phyloP scores from a whole-genome alignment of 352 stramenopile species.

The Globisporangium paroecandrum region DNA sequence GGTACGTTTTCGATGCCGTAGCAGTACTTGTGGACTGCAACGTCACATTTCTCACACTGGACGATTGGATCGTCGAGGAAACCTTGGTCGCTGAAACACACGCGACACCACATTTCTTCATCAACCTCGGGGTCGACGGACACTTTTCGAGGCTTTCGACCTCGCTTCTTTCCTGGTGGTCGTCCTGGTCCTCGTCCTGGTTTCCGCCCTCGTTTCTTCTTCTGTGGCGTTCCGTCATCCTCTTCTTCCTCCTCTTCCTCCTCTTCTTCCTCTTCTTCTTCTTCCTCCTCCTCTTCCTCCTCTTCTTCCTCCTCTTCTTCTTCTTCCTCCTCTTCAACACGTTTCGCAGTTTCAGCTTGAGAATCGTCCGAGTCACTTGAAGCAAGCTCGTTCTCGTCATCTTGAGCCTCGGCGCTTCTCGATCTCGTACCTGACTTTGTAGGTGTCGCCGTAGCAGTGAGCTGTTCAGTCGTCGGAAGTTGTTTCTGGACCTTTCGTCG shows the following conservation, averaged over 20 bases:
- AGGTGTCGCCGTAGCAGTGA: constrained; percentile 19
- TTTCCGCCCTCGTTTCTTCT: constrained; percentile 17
- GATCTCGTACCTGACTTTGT: constrained; percentile 4
- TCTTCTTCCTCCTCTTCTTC: constrained; percentile 42
- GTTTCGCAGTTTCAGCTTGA: constrained; percentile 25
- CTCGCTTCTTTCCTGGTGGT: constrained; percentile 22
- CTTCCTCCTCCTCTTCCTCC: constrained; percentile 46
- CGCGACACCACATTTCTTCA: constrained; percentile 86
- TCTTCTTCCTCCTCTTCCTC: constrained; percentile 21
- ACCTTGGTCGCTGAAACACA: constrained; percentile 86
- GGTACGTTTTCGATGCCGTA: constrained; percentile 82
- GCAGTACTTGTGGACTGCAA: constrained; percentile 88
- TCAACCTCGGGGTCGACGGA: constrained; percentile 62
- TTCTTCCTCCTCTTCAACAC: constrained; percentile 25
- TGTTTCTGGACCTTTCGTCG: constrained; percentile 42
- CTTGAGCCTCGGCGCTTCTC: neutral
- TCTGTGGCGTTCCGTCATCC: constrained; percentile 28
- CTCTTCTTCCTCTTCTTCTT: constrained; percentile 39
- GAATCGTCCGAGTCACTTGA: constrained; percentile 32
- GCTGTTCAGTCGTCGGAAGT: constrained; percentile 22
- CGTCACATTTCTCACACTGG: constrained; percentile 81
- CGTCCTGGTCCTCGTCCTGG: neutral
- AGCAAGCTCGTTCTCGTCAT: constrained; percentile 37
- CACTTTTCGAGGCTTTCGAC: constrained; percentile 30
- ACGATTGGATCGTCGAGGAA: constrained; percentile 87